phyloP scores from a whole-genome alignment of 768 basidiomycete species.

The Lentinula boryana region DNA sequence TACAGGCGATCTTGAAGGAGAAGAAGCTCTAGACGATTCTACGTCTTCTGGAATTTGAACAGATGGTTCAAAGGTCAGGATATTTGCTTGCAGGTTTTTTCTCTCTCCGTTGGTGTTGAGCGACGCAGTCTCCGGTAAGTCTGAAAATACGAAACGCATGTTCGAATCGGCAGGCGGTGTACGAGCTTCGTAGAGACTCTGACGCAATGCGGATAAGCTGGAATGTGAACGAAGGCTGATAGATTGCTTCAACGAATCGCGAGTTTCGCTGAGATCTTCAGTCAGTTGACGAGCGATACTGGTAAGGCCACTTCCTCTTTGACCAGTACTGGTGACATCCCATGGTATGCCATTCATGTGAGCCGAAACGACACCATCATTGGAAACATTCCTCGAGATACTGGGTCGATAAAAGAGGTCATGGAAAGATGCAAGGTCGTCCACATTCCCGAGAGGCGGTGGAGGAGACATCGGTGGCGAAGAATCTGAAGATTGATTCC shows the following conservation, averaged over 20 bases:
- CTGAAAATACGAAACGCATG: slow-evolving; percentile 14
- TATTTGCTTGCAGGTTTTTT: slow-evolving; percentile 16
- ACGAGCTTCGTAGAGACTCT: slow-evolving; percentile 30
- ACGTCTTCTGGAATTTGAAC: slow-evolving; percentile 46
- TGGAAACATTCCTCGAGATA: slow-evolving; percentile 12
- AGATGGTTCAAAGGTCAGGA: slow-evolving; percentile 33
- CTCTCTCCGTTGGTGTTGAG: slow-evolving; percentile 17
- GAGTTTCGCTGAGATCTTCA: slow-evolving; percentile 41
- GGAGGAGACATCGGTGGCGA: slow-evolving; percentile 38
- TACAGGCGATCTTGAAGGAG: slow-evolving; percentile 25
- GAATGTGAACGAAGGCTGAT: slow-evolving; percentile 11
- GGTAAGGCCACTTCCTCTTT: slow-evolving; percentile 40
- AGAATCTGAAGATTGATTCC: slow-evolving; percentile 14
- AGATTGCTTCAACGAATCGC: slow-evolving; percentile 11
- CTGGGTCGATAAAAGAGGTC: slow-evolving; percentile 66
- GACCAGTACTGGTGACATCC: slow-evolving; percentile 24
- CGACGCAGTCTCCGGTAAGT: slow-evolving; percentile 7
- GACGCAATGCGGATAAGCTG: slow-evolving; percentile 18
- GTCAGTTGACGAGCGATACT: slow-evolving; percentile 45
- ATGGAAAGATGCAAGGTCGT: slow-evolving; percentile 68
- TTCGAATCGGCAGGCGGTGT: slow-evolving; percentile 14
- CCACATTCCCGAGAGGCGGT: slow-evolving; percentile 50
- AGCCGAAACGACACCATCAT: slow-evolving; percentile 21
- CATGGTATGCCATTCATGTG: slow-evolving; percentile 23
- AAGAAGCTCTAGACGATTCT: slow-evolving; percentile 35